phyloP scores from a whole-genome alignment of 2,329 filamentous ascomycete species.

The Aureobasidium sp. region DNA sequence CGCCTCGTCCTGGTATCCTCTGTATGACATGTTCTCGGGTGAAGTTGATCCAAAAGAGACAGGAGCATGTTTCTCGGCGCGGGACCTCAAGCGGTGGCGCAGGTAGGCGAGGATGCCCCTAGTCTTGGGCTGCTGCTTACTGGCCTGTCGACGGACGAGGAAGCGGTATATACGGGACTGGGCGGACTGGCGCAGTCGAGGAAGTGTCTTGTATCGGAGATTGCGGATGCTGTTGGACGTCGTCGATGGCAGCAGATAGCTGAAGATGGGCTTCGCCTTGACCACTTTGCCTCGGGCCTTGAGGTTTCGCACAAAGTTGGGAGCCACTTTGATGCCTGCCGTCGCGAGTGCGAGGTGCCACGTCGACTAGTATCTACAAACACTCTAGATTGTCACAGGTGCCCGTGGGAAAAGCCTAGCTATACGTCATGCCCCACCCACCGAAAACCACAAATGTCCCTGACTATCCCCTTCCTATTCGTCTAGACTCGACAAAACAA shows the following conservation, averaged over 20 bases:
- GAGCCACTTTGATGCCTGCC: conserved; percentile 11
- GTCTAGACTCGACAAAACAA: not conserved
- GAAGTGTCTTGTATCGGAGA: conserved; percentile 69
- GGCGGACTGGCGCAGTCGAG: conserved; percentile 60
- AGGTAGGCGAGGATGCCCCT: conserved; percentile 29
- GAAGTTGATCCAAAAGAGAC: conserved; percentile 19
- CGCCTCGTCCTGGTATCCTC: conserved; percentile 31
- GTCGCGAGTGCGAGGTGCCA: not conserved
- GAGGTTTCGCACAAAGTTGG: not conserved
- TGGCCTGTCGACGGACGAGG: conserved; percentile 55
- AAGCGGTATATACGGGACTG: conserved; percentile 73
- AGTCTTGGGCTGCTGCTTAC: conserved; percentile 25
- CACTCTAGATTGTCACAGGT: not conserved
- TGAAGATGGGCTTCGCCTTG: conserved; percentile 39
- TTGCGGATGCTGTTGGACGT: conserved; percentile 60
- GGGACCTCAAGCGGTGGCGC: conserved; percentile 27
- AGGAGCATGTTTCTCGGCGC: conserved; percentile 28
- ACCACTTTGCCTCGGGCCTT: conserved; percentile 4
- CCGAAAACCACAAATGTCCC: not conserved
- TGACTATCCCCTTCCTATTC: not conserved
- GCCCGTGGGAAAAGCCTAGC: too few species aligned
- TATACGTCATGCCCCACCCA: conserved; percentile 6
- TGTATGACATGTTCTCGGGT: conserved; percentile 27
- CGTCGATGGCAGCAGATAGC: conserved; percentile 53
- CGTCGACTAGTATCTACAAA: not conserved